phyloP scores from a whole-genome alignment of 345 rosid species.

The Turritis glabra region DNA sequence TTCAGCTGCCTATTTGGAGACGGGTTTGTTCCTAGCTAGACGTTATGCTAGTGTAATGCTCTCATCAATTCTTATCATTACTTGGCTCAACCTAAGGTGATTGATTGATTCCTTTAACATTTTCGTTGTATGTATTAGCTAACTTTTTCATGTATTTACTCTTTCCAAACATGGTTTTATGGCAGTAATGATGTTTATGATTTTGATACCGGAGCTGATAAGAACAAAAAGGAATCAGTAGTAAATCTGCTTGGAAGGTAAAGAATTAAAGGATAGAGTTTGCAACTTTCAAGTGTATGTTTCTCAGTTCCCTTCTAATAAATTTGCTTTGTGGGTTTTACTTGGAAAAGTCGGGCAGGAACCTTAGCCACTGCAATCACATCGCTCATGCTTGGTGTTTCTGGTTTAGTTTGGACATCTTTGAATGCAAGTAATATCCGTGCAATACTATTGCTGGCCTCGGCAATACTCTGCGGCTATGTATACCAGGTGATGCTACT shows the following conservation, averaged over 20 bases:
- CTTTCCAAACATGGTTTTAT: slow-evolving; percentile 22
- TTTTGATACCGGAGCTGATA: slow-evolving; percentile 94
- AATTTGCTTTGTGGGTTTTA: neutral
- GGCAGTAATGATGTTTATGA: slow-evolving; percentile 96
- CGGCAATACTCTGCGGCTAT: slow-evolving; percentile 74
- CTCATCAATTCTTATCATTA: slow-evolving; percentile 73
- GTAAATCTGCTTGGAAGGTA: slow-evolving; percentile 87
- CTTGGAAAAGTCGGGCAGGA: slow-evolving; percentile 58
- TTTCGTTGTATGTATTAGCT: slow-evolving; percentile 14
- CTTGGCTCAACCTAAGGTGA: slow-evolving; percentile 90
- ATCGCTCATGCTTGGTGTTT: slow-evolving; percentile 54
- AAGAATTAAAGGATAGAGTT: neutral
- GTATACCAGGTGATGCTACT: slow-evolving; percentile 64
- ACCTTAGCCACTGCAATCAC: slow-evolving; percentile 59
- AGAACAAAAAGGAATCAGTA: slow-evolving; percentile 84
- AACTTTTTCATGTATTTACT: slow-evolving; percentile 9
- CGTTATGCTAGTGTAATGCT: slow-evolving; percentile 64
- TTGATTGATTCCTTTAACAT: neutral
- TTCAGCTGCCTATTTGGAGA: slow-evolving; percentile 75
- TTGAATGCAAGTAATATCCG: slow-evolving; percentile 51
- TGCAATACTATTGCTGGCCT: slow-evolving; percentile 59
- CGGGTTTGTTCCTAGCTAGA: slow-evolving; percentile 53
- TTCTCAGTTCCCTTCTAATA: neutral
- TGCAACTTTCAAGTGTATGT: slow-evolving; percentile 7
- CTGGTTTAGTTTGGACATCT: slow-evolving; percentile 68